Evolutionary conservation across 345 rosid genomes (phyloP), one percentile per base, ranked within the genome.

Genomic region (Dovyalis caffra): DNA sequence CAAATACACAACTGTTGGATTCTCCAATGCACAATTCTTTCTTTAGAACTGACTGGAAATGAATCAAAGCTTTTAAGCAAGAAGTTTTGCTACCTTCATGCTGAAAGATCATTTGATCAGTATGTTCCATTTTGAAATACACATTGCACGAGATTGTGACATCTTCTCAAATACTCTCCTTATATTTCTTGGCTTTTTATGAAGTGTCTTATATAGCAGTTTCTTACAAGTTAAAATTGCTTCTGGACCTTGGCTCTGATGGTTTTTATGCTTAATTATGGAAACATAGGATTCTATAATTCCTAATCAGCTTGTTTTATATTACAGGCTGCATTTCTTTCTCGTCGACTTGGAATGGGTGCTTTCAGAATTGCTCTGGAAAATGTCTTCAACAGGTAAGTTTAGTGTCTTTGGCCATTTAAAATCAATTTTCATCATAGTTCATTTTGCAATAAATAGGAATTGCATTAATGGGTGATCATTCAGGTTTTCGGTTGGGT

Each of bases 321-420:
- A 45, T 29, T 68, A 43, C 80, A 87, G 85, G 86, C 86, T 73
- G 84, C 85, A 47, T 87, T 85, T 70, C 80, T 87, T 10, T 61
- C 85, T 1, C 26, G 79, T 69, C 87, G 84, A 33, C 85, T 87
- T 71, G 85, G 90, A 71, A 70, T 81, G 78, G 86, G 90, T 60
- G 85, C 90, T 70, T 87, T 85, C 38, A 83, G 88, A 76, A 87
- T 85, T 75, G 85, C 88, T 33, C 58, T 85, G 56, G 84, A 85
- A 58, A 81, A 79, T 64, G 56, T 87, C 66, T 87, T 85, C 83
- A 85, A 85, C 72, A 83, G 85, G 90, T 87, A 56, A 67, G 66
- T 9, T 74, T 33, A 53, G 45, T 69, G 3, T 56, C 25, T 31
- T 8, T 8, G 51, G 38, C 49, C 29, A 77, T 40, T 49, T 66